Conservation (phyloP, 2,329 filamentous ascomycete species). For the Teratosphaeria destructans region DNA sequence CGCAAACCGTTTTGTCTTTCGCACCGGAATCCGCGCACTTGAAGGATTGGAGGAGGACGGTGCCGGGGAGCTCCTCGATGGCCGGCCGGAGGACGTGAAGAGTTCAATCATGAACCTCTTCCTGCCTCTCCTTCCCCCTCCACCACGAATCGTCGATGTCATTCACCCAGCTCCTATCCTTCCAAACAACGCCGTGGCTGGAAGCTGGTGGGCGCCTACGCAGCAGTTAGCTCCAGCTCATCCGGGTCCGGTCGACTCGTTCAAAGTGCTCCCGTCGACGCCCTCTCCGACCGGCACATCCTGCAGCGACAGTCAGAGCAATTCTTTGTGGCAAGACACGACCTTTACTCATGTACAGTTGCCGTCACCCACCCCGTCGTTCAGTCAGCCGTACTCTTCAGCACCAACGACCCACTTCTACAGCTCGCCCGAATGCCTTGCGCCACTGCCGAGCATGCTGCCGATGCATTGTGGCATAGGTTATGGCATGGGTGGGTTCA, state of each 20-base stretch:
- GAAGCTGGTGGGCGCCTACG: constrained; percentile 61
- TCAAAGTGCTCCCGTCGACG: constrained; percentile 85
- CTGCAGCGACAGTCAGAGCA: constrained; percentile 58
- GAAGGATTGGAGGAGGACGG: constrained; percentile 96
- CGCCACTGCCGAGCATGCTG: constrained; percentile 77
- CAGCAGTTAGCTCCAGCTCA: constrained; percentile 48
- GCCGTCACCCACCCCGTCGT: constrained; percentile 69
- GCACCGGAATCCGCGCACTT: constrained; percentile 75
- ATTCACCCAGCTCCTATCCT: constrained; percentile 77
- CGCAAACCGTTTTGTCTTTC: constrained; percentile 93
- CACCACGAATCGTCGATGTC: constrained; percentile 80
- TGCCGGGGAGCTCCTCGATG: constrained; percentile 81
- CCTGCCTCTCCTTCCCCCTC: constrained; percentile 73
- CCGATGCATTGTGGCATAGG: constrained; percentile 73
- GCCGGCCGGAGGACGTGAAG: constrained; percentile 90
- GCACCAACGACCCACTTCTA: constrained; percentile 51
- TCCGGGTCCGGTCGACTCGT: constrained; percentile 67
- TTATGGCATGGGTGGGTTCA: constrained; percentile 50
- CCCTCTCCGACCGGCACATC: constrained; percentile 61
- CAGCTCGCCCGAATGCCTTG: constrained; percentile 63
- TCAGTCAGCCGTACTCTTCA: constrained; percentile 63
- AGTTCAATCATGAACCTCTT: constrained; percentile 72
- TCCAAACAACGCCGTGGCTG: constrained; percentile 58
- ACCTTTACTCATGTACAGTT: constrained; percentile 60
- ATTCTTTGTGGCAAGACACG: constrained; percentile 71